phyloP scores from a whole-genome alignment of 768 basidiomycete species.

The Amanita muscaria region DNA sequence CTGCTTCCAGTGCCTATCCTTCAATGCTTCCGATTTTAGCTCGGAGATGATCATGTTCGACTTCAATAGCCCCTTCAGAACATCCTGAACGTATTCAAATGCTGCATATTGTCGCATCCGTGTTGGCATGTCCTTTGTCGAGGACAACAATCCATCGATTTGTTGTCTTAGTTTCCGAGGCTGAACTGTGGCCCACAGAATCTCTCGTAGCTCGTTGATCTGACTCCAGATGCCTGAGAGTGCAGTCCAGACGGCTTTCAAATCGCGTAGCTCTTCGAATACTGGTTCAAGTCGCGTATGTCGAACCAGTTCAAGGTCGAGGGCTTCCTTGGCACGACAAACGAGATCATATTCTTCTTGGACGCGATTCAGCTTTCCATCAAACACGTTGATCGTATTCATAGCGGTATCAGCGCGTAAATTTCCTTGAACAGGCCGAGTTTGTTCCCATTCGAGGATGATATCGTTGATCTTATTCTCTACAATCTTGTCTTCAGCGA shows the following conservation, averaged over 20 bases:
- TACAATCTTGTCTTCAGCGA: slow-evolving; percentile 98
- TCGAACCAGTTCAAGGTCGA: slow-evolving; percentile 85
- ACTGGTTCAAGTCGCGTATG: slow-evolving; percentile 90
- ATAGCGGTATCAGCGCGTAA: slow-evolving; percentile 95
- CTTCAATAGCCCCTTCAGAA: slow-evolving; percentile 77
- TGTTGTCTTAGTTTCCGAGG: slow-evolving; percentile 92
- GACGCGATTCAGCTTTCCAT: slow-evolving; percentile 80
- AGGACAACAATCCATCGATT: slow-evolving; percentile 80
- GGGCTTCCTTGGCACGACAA: slow-evolving; percentile 92
- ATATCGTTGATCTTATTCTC: slow-evolving; percentile 93
- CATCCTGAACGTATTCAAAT: slow-evolving; percentile 96
- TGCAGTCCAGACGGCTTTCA: slow-evolving; percentile 98
- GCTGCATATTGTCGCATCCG: slow-evolving; percentile 99
- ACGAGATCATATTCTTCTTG: slow-evolving; percentile 95
- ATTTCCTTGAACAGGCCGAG: slow-evolving; percentile 93
- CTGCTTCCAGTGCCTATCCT: slow-evolving; percentile 98
- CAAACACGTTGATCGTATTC: slow-evolving; percentile 93
- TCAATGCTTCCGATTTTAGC: slow-evolving; percentile 92
- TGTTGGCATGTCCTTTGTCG: slow-evolving; percentile 99
- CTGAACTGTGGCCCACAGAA: slow-evolving; percentile 86
- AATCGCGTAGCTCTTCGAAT: slow-evolving; percentile 89
- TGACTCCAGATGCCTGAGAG: slow-evolving; percentile 96
- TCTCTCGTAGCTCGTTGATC: slow-evolving; percentile 80
- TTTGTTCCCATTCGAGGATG: slow-evolving; percentile 89
- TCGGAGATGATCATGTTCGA: slow-evolving; percentile 87